Evolutionary conservation across 495 filamentous ascomycete genomes (phyloP), one percentile per base, ranked within the genome.

Genomic region (Talaromyces borbonicus): DNA sequence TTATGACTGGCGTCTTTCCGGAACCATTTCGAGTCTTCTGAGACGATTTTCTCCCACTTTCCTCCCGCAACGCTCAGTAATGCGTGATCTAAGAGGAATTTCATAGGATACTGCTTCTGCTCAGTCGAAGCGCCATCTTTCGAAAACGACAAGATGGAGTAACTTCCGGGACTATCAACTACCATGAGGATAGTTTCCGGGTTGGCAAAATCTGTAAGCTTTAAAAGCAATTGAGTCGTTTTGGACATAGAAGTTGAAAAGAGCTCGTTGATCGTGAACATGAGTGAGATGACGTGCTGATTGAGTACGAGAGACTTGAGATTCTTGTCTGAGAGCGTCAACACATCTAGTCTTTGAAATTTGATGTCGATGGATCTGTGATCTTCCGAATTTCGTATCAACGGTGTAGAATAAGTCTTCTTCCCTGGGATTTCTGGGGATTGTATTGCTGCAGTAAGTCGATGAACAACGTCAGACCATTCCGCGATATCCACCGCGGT

Each of bases 251-350:
- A 89, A 8, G 80, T 73, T 0, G 77, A 71, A 68, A 95, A 96
- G 3, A 98, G 81, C 63, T 98, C 92, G 60, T 96, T 97, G n/a
- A 96, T 76, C 0, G 90, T 95, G 72, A 96, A 97, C 63, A 96
- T 80, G 0, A 96, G 62, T 0, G 92, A 95, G 4, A 92, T 69
- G 0, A 97, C n/a, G 12, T 18, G 16, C n/a, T 40, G 37, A 49
- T 26, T 24, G 31, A 52, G 49, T 1, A 80, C 46, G 1, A 79
- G 31, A 8, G 54, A 41, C 8, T 54, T 35, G 3, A 86, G 58
- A 0, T 61, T 56, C 0, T 58, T 47, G 7, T 66, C 61, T 2
- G 61, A 51, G 1, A 80, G 50, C 4, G 60, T 47, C 1, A 96
- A 74, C 14, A 87, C 64, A 58, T 95, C 84, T 5, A 67, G 53